Evolutionary conservation across 306 rosid genomes (phyloP).

Genomic region (Arachis hypogaea): DNA sequence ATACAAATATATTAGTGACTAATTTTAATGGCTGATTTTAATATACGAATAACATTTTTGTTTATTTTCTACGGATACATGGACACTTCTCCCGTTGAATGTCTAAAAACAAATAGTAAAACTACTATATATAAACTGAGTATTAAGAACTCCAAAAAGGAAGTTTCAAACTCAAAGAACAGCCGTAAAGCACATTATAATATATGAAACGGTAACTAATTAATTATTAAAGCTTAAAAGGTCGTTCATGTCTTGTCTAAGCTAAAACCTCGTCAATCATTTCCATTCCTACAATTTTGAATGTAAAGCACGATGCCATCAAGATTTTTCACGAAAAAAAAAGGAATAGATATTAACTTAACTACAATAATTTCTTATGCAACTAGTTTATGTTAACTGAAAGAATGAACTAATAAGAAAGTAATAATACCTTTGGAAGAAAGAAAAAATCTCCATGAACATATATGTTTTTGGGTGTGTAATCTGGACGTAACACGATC

Average conservation of each 20-base stretch:
- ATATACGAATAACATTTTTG: no score
- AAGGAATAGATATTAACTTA: neutral
- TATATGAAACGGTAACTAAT: slow-evolving; percentile 4
- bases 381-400: neutral
- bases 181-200: slow-evolving; percentile 16
- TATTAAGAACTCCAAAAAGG: slow-evolving; percentile 16
- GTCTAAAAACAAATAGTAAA: neutral
- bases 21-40: no score
- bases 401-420: neutral
- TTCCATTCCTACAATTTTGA: neutral
- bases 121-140: neutral
- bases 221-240: neutral
- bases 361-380: neutral
- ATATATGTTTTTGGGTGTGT: no score
- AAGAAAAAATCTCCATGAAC: no score
- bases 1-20: no score
- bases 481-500: no score
- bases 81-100: neutral
- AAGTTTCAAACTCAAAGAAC: slow-evolving; percentile 13
- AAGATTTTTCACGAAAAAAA: neutral
- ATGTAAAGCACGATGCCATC: neutral
- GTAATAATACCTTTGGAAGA: neutral
- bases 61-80: no score
- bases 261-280: neutral
- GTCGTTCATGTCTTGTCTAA: slow-evolving; percentile 5